Evolutionary conservation across 192 early-diverging fungal genomes (phyloP).

Genomic region (Powellomyces hirtus): DNA sequence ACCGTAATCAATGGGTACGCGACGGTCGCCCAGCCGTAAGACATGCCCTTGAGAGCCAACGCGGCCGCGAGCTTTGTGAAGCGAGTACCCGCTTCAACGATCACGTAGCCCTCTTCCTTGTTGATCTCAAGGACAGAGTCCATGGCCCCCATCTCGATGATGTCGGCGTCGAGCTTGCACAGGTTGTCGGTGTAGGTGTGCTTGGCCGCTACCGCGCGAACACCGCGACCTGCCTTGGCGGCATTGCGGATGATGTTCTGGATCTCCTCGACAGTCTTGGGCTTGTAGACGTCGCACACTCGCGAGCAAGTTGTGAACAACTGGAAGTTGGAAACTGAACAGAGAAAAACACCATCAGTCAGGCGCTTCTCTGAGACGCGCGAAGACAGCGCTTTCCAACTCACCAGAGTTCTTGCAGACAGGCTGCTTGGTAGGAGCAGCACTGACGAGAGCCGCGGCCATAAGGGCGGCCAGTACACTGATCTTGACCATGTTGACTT

Average conservation of each 20-base stretch:
- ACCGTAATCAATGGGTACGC: neutral
- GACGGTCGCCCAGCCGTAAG: neutral
- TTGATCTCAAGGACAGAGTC: neutral
- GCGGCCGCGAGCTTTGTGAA: neutral
- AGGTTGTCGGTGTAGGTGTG: constrained; percentile 4
- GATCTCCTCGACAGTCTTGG: neutral
- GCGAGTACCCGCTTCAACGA: neutral
- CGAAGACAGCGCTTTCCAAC: neutral
- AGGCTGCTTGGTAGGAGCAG: neutral
- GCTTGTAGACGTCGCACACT: neutral
- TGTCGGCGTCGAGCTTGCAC: neutral
- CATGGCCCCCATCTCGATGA: neutral
- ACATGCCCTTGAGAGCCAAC: neutral
- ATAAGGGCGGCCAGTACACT: neutral
- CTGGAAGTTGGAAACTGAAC: neutral
- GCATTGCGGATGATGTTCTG: constrained; percentile 1
- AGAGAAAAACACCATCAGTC: neutral
- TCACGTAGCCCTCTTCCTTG: neutral
- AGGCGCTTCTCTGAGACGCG: neutral
- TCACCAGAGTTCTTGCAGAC: neutral
- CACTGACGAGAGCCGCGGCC: neutral
- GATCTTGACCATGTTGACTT: neutral
- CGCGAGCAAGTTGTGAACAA: neutral
- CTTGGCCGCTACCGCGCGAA: neutral
- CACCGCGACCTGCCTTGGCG: neutral